Evolutionary conservation across 2,329 filamentous ascomycete species (phyloP).

Genomic region (Fusarium keratoplasticum): DNA sequence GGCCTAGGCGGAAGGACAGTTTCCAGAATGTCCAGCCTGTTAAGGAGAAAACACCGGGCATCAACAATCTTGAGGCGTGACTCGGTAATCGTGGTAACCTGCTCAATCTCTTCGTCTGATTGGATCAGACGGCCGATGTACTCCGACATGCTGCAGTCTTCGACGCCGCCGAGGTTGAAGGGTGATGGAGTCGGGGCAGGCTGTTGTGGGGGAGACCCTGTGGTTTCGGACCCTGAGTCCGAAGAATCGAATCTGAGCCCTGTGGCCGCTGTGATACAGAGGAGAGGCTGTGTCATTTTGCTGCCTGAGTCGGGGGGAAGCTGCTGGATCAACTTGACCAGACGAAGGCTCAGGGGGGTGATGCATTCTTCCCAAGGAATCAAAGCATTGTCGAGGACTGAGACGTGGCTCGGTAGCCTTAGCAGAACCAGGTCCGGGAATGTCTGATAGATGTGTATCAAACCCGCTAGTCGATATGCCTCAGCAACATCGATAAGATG

Average conservation of each 20-base stretch:
- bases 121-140: conserved; percentile 25
- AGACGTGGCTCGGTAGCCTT: conserved; percentile 40
- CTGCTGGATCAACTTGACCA: conserved; percentile 45
- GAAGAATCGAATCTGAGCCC: conserved; percentile 41
- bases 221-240: accelerated
- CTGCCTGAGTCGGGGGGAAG: conserved; percentile 49
- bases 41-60: conserved; percentile 19
- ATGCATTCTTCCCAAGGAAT: conserved; percentile 50
- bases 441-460: conserved; percentile 55
- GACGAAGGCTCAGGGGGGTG: conserved; percentile 44
- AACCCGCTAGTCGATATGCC: conserved; percentile 51
- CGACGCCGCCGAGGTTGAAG: neutral
- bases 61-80: conserved; percentile 19
- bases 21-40: conserved; percentile 20
- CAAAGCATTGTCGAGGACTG: neutral
- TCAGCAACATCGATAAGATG: conserved; percentile 53
- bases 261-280: conserved; percentile 51
- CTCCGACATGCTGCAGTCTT: conserved; percentile 28
- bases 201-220: neutral
- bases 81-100: neutral
- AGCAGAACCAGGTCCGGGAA: conserved; percentile 49
- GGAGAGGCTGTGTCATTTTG: conserved; percentile 49
- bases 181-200: neutral
- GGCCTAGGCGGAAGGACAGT: conserved; percentile 23
- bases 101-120: conserved; percentile 28